Evolutionary conservation across 2,329 filamentous ascomycete species (phyloP), one percentile per base, ranked within the genome.

Genomic region (Tetracladium maxilliforme): DNA sequence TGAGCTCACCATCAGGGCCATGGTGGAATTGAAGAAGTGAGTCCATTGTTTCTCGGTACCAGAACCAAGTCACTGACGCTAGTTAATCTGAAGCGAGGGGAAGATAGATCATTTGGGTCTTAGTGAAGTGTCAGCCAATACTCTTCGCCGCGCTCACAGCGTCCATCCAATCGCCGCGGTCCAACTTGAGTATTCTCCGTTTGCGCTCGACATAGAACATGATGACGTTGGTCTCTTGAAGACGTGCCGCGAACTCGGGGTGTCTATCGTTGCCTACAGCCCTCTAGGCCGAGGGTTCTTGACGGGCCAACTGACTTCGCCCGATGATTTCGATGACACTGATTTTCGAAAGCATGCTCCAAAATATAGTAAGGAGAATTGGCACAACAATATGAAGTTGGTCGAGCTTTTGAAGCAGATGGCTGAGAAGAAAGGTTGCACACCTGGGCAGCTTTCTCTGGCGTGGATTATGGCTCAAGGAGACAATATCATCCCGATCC

Each of bases 281-380:
- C 70, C 70, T 3, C 54, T 77, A 3, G 68, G 67, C 3, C 56
- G 68, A 2, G 70, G 70, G 7, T 44, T 75, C 30, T 38, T 76
- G 14, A 60, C 63, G 1, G 66, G 67, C 4, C 41, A 44, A 6
- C 56, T 63, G 39, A 51, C 51, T 20, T 54, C 49, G 4, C 41
- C 38, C 1, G 49, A 49, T 10, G 63, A 69, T 35, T 50, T 70
- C 24, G 51, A 51, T 5, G 48, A 52, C 6, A 45, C 40, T 3
- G 65, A 71, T 37, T 54, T 60, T 38, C 58, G 68, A 10, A 42
- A 32, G 6, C 38, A 40, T 13, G 33, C 49, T 4, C 64, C 63
- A 3, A 48, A 61, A 10, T 64, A 62, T 34, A 46, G 37, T 2
- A 43, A 51, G 14, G 62, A 64, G 30, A 64, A 67, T 28, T 61